Conservation (phyloP, 2,329 filamentous ascomycete species). For the Arthrobotrys musiformis region DNA sequence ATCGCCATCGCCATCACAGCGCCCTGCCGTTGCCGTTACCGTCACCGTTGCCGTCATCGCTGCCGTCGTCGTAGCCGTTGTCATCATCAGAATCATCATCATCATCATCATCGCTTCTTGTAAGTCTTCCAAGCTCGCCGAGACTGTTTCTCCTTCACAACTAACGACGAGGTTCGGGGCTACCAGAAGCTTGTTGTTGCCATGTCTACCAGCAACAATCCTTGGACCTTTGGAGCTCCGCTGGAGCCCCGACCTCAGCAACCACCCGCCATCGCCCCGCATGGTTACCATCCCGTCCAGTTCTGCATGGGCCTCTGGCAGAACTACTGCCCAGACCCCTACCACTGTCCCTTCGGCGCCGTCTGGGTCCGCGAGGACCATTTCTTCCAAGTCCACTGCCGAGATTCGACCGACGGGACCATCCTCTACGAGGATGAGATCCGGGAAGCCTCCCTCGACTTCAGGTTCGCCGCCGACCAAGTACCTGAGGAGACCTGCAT, state of each 20-base stretch:
- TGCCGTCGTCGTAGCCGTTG: too few relatives aligned
- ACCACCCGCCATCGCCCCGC: neutral
- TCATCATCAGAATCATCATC: too few relatives aligned
- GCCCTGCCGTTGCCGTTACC: too few relatives aligned
- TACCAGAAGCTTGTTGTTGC: neutral
- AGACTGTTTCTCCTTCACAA: neutral
- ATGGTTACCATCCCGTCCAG: slow-evolving; percentile 26
- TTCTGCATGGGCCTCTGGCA: slow-evolving; percentile 24
- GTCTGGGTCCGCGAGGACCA: slow-evolving; percentile 7
- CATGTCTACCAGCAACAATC: neutral
- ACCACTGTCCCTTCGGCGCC: neutral
- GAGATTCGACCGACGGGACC: neutral
- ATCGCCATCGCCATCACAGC: neutral
- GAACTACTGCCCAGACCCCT: slow-evolving; percentile 36
- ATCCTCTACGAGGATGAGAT: neutral
- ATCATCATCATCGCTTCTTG: neutral
- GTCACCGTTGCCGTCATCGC: too few relatives aligned
- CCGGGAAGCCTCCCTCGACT: neutral
- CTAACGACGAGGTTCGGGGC: slow-evolving; percentile 5
- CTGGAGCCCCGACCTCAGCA: slow-evolving; percentile 1
- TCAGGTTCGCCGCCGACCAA: neutral
- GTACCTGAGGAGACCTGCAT: neutral
- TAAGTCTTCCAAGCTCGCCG: neutral
- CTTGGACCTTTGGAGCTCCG: neutral
- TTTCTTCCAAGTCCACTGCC: neutral